phyloP scores from a whole-genome alignment of 2,329 filamentous ascomycete species.

The Botrytis fabae region DNA sequence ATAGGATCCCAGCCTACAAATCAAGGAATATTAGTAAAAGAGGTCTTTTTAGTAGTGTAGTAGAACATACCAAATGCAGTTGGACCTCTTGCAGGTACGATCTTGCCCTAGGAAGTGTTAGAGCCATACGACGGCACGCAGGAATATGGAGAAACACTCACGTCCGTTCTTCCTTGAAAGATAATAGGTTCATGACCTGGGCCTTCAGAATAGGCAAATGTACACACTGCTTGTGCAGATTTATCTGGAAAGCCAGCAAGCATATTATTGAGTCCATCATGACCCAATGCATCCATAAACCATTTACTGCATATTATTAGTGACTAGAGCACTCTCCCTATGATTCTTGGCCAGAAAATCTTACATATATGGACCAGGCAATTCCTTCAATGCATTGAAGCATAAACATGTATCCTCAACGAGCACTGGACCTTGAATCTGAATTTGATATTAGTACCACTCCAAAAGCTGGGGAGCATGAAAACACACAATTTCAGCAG shows the following conservation, averaged over 20 bases:
- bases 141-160: slow-evolving; percentile 45
- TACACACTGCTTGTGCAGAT: slow-evolving; percentile 89
- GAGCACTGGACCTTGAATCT: slow-evolving; percentile 84
- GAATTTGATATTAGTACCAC: slow-evolving; percentile 24
- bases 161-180: slow-evolving; percentile 87
- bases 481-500: slow-evolving; percentile 68
- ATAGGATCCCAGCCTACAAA: slow-evolving; percentile 89
- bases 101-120: slow-evolving; percentile 59
- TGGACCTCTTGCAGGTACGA: slow-evolving; percentile 81
- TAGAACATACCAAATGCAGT: slow-evolving; percentile 71
- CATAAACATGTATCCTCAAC: slow-evolving; percentile 96
- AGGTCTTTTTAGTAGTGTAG: not conserved
- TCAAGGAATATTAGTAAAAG: slow-evolving; percentile 24
- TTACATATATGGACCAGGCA: slow-evolving; percentile 95
- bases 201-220: slow-evolving; percentile 87
- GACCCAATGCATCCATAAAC: slow-evolving; percentile 83
- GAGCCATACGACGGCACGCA: not conserved
- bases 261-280: slow-evolving; percentile 84
- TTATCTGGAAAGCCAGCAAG: slow-evolving; percentile 88
- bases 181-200: slow-evolving; percentile 81
- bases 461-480: not conserved
- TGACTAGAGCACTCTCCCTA: not conserved
- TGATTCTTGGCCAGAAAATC: slow-evolving; percentile 12
- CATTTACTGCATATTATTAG: slow-evolving; percentile 67
- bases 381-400: slow-evolving; percentile 85